Evolutionary conservation across 2,329 filamentous ascomycete species (phyloP), one percentile per base, ranked within the genome.

Genomic region (Calonectria pseudoreteaudii): DNA sequence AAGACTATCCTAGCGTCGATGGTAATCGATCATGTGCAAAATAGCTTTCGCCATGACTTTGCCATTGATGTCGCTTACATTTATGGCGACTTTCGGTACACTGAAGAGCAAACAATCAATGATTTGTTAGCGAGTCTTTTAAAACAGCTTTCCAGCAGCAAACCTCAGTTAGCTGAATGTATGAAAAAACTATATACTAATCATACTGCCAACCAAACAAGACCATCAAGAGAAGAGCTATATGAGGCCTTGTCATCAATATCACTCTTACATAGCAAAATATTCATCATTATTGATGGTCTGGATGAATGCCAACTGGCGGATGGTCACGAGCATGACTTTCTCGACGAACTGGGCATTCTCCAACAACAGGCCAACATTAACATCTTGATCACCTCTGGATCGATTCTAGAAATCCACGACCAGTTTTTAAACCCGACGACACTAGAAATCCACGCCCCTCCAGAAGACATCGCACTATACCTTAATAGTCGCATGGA

Each of bases 401-500:
- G 53, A 13, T 65, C 28, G 10, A 68, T 49, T n/a, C 47, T 53
- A 10, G 38, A 58, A 10, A 50, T 62, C 10, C 38, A 13, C 11
- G 9, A 44, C 13, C 14, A 26, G 14, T 73, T 73, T 23, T 14
- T 50, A 16, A 44, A 31, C 11, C 23, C n/a, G 30, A 41, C 18
- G 9, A 7, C 10, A 13, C 18, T 73, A 3, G 66, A 73, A 18
- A 69, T 73, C 30, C 49, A 38, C 1, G 71, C 66, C 8, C 38
- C 34, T 2, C 4, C 28, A 13, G 11, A 49, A 5, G 71, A 73
- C 14, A 67, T 73, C 8, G 23, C 41, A 18, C 36, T n/a, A 34
- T 73, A 69, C 23, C 11, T 73, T 8, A 23, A 66, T 14, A 60
- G 36, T 23, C 36, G 60, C 9, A 68, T 73, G 14, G 9, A 28